These are phyloP conservation scores for Starmerella bombicola DNA, from an alignment of 805 yeast genomes.

Conservation along the genomic window DNA sequence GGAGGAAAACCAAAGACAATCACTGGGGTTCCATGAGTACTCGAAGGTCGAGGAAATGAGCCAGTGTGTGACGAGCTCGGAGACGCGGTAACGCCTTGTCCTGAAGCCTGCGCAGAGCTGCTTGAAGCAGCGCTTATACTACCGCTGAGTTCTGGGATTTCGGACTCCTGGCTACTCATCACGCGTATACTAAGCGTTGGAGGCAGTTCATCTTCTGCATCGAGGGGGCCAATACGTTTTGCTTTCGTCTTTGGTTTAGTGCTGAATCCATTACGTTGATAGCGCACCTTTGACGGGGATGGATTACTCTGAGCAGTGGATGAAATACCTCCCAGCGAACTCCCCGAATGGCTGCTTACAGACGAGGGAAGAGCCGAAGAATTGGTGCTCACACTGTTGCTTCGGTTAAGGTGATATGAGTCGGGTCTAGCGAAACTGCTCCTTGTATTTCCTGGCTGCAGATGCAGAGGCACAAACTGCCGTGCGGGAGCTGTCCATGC, in stretches of 20 bases:
- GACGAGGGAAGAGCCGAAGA: too few relatives aligned
- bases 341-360: too few relatives aligned
- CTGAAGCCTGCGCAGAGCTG: neutral
- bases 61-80: neutral
- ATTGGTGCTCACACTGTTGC: too few relatives aligned
- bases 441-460: slow-evolving; percentile 18
- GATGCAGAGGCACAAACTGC: slow-evolving; percentile 20
- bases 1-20: slow-evolving; percentile 86
- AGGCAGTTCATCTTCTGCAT: slow-evolving; percentile 15
- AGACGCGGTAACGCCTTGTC: neutral
- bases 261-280: slow-evolving; percentile 12
- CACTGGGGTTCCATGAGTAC: slow-evolving; percentile 37
- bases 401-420: slow-evolving; percentile 3
- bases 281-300: neutral
- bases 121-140: neutral
- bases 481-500: slow-evolving; percentile 19
- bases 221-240: slow-evolving; percentile 5
- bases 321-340: too few relatives aligned
- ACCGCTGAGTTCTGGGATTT: neutral
- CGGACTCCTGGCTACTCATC: neutral
- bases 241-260: slow-evolving; percentile 12
- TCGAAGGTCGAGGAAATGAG: neutral
- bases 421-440: slow-evolving; percentile 22
- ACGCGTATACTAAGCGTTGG: slow-evolving; percentile 18
- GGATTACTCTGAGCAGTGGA: too few relatives aligned